Base-by-base conservation (phyloP, 2,329 filamentous ascomycete species). In the Pseudopithomyces maydicus region DNA sequence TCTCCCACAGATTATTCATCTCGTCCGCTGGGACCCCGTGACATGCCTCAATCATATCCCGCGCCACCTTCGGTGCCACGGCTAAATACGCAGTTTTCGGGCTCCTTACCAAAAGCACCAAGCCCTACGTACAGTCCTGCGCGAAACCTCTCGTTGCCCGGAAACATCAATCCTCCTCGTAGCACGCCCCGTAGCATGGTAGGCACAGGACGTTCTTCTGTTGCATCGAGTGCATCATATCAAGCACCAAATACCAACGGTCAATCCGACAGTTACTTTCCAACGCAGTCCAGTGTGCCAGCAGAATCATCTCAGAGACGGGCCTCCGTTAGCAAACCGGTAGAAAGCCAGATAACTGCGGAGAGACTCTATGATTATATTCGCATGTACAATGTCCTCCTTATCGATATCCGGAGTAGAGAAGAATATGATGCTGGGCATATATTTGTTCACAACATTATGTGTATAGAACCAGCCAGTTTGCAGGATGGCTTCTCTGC, bases 401-500 rank as follows among this genome's bases (percentile, higher is more conserved):
- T 98, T 22, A 92, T 99, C 62, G 95, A 99, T 74, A 87, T 97
- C 41, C 88, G 95, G 38, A 81, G 85, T 54, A 88, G 95, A 23
- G 86, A 90, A 52, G 85, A 90, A 8, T 99, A 91, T 70, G 92
- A 98, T 65, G 84, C 89, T 46, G 95, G 95, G 0, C 95, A 99
- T 72, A 92, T 99, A 61, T 90, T 90, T 79, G 88, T 90, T 6
- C 88, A 88, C 54, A 88, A 86, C 6, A 90, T 92, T 38, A 91
- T 99, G 43, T 99, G 95, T 74, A 85, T 99, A 58, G 95, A 99
- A 68, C 92, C 93, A 22, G 85, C 96, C 43, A 84, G 89, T 10
- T 75, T 92, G 46, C 85, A 90, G 53, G 85, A 88, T 43, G 88
- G 85, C 32, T 82, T 86, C 65, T 89, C 86, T 15, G 86, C 85